Percentiles rank a stretch among this genome's conserved stretches.
Evolutionary conservation across 345 rosid genomes (phyloP).

Genomic region (Syzygium aromaticum): DNA sequence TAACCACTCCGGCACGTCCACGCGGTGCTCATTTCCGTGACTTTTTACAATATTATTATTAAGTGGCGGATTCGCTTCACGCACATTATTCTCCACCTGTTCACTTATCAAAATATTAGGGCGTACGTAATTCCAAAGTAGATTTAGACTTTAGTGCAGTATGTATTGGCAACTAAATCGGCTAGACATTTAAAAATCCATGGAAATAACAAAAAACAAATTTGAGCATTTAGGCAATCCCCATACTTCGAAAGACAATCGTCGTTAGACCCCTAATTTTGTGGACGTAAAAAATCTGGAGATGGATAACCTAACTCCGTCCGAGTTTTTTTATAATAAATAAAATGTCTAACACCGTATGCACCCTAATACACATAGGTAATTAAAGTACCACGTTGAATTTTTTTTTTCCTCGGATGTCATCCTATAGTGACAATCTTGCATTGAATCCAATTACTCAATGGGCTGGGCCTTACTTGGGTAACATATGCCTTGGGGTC

Average conservation of each 20-base stretch:
- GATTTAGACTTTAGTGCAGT: too few species aligned
- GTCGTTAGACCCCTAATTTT: background rate
- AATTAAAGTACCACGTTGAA: background rate
- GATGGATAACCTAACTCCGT: background rate
- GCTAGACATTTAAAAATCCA: background rate
- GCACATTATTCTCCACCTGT: background rate
- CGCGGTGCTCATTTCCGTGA: background rate
- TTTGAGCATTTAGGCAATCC: background rate
- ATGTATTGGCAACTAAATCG: background rate
- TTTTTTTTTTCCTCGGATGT: background rate
- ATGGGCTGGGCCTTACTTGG: background rate
- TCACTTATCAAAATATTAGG: background rate
- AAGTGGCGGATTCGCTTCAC: background rate
- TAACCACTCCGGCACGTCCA: constrained; percentile 98
- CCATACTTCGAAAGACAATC: background rate
- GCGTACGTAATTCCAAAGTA: too few species aligned
- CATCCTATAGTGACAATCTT: background rate
- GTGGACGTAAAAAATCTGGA: background rate
- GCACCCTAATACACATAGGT: background rate
- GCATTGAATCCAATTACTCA: background rate
- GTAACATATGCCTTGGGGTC: background rate
- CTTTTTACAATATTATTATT: too few species aligned
- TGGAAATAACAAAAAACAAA: background rate
- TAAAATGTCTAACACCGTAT: background rate
- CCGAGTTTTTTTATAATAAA: background rate